Percentiles rank a stretch among this genome's conserved stretches.
These are phyloP conservation scores for Colletotrichum salicis DNA, from an alignment of 2,329 filamentous ascomycete genomes.

Conservation along the genomic window DNA sequence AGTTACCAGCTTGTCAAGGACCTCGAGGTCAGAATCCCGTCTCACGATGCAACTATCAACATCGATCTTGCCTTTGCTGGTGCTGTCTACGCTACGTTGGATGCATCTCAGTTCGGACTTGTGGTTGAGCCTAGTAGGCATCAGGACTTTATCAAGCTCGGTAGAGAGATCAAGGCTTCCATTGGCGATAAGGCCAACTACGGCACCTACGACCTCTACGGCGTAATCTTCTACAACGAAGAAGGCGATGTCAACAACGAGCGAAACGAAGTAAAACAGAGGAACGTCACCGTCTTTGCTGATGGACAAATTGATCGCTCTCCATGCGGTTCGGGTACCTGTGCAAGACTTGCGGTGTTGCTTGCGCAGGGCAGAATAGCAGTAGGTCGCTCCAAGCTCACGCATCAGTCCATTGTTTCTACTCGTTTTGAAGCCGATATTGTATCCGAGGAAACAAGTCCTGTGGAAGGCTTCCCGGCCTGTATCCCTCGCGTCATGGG, in stretches of 20 bases:
- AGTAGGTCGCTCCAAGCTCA: slow-evolving; percentile 1
- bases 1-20: slow-evolving; percentile 18
- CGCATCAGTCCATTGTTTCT: slow-evolving; percentile 15
- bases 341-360: slow-evolving; percentile 36
- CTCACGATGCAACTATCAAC: background rate
- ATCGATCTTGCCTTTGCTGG: slow-evolving; percentile 24
- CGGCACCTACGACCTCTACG: slow-evolving; percentile 13
- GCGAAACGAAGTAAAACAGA: slow-evolving; percentile 18
- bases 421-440: slow-evolving; percentile 2
- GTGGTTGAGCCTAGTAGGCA: background rate
- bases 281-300: slow-evolving; percentile 41
- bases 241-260: background rate
- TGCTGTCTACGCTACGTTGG: slow-evolving; percentile 23
- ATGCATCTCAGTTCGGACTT: slow-evolving; percentile 16
- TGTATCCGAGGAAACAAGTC: background rate
- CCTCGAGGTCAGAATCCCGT: background rate
- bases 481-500: slow-evolving; percentile 21
- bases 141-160: slow-evolving; percentile 17
- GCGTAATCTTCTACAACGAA: slow-evolving; percentile 31
- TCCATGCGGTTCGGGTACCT: slow-evolving; percentile 41
- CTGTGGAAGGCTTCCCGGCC: slow-evolving; percentile 4
- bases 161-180: slow-evolving; percentile 23
- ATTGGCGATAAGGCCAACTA: slow-evolving; percentile 14
- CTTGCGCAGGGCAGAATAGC: slow-evolving; percentile 17
- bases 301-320: slow-evolving; percentile 43